Base-by-base conservation (phyloP, 495 filamentous ascomycete species). In the Parathielavia appendiculata region DNA sequence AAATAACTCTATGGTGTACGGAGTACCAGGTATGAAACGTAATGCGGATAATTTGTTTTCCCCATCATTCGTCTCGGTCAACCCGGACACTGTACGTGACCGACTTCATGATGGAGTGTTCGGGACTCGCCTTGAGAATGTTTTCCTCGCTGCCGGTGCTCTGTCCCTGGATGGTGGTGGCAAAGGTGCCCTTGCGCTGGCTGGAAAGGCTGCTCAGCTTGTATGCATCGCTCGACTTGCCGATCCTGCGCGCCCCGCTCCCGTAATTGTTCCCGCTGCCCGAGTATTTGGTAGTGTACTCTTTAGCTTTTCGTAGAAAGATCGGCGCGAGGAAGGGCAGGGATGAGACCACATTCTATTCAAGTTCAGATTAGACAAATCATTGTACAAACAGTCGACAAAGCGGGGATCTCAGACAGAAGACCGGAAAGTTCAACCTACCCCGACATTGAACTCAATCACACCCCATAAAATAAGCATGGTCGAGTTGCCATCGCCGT, bases 381-480 rank as follows among this genome's bases (percentile, higher is more conserved):
- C 35, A 38, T 38, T 22, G 26, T 40, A 35, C 39, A 32, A 10
- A 32, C 32, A 10, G 32, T 9, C 14, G 44, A 14, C n/a, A 38
- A 34, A 34, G 46, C 46, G 54, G 30, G 35, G 51, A 23, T 49
- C 17, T 32, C 35, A 57, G 61, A 57, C 17, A 54, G 5, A 35
- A 38, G 35, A 38, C 1, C 45, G 5, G n/a, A 48, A 32, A 40
- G 46, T 40, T 41, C 26, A 40, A 39, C 53, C 41, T 63, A 69
- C 66, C 34, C 81, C 81, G 48, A 82, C 71, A 61, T 83, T 83
- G 64, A 84, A 77, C 60, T 83, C 81, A 50, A 84, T 81, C 6
- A 77, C 77, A 1, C 81, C 81, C 79, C 78, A 83, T 1, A 83
- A 63, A 7, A 84, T 75, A 13, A 84, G 71, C 75, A 82, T 77